Evolutionary conservation across 495 filamentous ascomycete species (phyloP), one percentile per base, ranked within the genome.

Genomic region (Acidomyces sp.): DNA sequence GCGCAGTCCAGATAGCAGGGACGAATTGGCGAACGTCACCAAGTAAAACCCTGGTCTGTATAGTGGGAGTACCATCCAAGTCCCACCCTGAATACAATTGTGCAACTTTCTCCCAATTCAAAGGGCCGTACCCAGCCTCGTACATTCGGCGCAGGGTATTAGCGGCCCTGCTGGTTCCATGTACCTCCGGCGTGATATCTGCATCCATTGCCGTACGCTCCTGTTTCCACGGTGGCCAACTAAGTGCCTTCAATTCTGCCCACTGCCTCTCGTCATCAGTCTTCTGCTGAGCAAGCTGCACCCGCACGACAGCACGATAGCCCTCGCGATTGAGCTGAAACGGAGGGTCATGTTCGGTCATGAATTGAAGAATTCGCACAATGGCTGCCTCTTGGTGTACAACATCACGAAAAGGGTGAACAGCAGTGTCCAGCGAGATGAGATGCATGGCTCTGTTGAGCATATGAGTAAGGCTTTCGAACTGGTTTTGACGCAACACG

Each of bases 221-320:
- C 51, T 74, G 67, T 36, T 78, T 81, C 75, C 74, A 85, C 1
- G 80, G 80, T 2, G 80, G 80, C 80, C 80, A 84, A 10, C 68
- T 72, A 0, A 61, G 61, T 4, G 70, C 64, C 58, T 82, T 79
- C 22, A 78, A 51, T 25, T 61, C 54, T 1, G 72, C 73, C 60
- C 66, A 77, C 48, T 71, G 66, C 9, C 62, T 67, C 54, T 83
- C 80, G 1, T 57, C 55, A 0, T 38, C 3, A 3, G 74, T 79
- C 51, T 85, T 83, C 25, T 61, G 65, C 46, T 76, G 78, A 0
- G 72, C 74, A 4, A 84, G 56, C 39, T 82, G 79, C 19, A 79
- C 64, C 1, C 58, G 58, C 25, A 64, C 51, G 2, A 83, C 55
- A 12, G 69, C 76, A 45, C 73, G 65, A 55, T 80, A 85, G 6